phyloP scores from a whole-genome alignment of 1,284 basidiomycete species.

The Boletus smithii region DNA sequence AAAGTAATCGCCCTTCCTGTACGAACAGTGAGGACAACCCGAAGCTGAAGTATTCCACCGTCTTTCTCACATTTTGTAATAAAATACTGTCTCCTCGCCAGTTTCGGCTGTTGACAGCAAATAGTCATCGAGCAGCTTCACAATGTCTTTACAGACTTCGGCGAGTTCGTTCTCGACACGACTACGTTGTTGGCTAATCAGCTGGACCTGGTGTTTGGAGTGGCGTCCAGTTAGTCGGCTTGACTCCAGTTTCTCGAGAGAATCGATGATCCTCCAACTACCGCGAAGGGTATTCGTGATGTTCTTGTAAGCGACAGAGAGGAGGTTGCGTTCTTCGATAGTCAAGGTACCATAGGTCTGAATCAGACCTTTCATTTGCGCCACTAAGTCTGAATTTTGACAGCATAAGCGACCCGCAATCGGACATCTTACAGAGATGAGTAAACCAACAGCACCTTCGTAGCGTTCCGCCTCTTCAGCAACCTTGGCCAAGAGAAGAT shows the following conservation, averaged over 20 bases:
- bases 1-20: slow-evolving; percentile 68
- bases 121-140: slow-evolving; percentile 50
- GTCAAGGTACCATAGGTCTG: slow-evolving; percentile 49
- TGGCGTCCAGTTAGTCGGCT: slow-evolving; percentile 28
- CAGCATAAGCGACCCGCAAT: slow-evolving; percentile 12
- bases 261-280: slow-evolving; percentile 60
- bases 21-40: slow-evolving; percentile 11
- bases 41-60: not conserved
- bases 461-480: slow-evolving; percentile 67
- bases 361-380: slow-evolving; percentile 55
- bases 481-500: slow-evolving; percentile 57
- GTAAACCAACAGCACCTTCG: slow-evolving; percentile 42
- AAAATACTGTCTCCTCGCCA: slow-evolving; percentile 67
- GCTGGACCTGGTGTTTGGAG: slow-evolving; percentile 39
- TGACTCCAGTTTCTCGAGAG: slow-evolving; percentile 50
- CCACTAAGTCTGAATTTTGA: slow-evolving; percentile 48
- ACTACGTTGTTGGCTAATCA: slow-evolving; percentile 52
- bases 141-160: slow-evolving; percentile 56
- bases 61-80: slow-evolving; percentile 57
- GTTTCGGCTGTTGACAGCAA: slow-evolving; percentile 53
- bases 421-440: not conserved
- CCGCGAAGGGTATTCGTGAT: slow-evolving; percentile 57
- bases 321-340: slow-evolving; percentile 63
- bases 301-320: slow-evolving; percentile 71
- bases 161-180: slow-evolving; percentile 56